Conservation (phyloP, 352 stramenopile genomes). For the Lagenidium sp. region DNA sequence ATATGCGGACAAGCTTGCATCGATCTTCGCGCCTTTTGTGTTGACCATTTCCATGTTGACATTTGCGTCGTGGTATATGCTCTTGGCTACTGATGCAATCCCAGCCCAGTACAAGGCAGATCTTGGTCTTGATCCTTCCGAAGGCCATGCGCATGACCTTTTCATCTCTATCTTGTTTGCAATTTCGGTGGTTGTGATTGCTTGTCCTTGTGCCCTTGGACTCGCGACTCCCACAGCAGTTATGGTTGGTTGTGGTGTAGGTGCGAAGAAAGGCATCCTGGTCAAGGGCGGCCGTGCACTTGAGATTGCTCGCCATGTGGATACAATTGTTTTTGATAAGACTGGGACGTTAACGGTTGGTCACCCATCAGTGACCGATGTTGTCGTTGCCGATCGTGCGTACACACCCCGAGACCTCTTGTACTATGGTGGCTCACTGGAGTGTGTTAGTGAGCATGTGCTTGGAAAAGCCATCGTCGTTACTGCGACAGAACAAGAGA, state of each 20-base stretch:
- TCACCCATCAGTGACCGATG: slow-evolving; percentile 70
- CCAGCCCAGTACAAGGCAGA: slow-evolving; percentile 39
- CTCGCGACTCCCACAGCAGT: slow-evolving; percentile 81
- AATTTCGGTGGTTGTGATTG: slow-evolving; percentile 86
- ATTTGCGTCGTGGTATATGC: slow-evolving; percentile 46
- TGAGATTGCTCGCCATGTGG: slow-evolving; percentile 76
- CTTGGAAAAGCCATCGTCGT: slow-evolving; percentile 79
- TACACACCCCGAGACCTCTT: slow-evolving; percentile 61
- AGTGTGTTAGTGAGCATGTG: slow-evolving; percentile 82
- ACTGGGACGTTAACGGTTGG: slow-evolving; percentile 88
- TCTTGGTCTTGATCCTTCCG: slow-evolving; percentile 33
- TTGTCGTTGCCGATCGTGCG: slow-evolving; percentile 55
- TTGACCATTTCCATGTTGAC: slow-evolving; percentile 48
- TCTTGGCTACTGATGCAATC: slow-evolving; percentile 37
- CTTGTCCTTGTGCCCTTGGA: slow-evolving; percentile 76
- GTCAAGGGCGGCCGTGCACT: slow-evolving; percentile 82
- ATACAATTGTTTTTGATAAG: slow-evolving; percentile 91
- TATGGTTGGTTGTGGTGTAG: slow-evolving; percentile 85
- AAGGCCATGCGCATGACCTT: slow-evolving; percentile 54
- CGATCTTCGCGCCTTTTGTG: slow-evolving; percentile 60
- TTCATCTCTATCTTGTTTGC: slow-evolving; percentile 76
- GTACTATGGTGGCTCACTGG: slow-evolving; percentile 70
- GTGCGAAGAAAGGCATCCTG: slow-evolving; percentile 80
- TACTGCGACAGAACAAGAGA: slow-evolving; percentile 65
- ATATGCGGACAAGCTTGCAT: slow-evolving; percentile 62